These are phyloP conservation scores for Sporobolomyces phaffii DNA, from an alignment of 768 basidiomycete species.

Conservation along the genomic window DNA sequence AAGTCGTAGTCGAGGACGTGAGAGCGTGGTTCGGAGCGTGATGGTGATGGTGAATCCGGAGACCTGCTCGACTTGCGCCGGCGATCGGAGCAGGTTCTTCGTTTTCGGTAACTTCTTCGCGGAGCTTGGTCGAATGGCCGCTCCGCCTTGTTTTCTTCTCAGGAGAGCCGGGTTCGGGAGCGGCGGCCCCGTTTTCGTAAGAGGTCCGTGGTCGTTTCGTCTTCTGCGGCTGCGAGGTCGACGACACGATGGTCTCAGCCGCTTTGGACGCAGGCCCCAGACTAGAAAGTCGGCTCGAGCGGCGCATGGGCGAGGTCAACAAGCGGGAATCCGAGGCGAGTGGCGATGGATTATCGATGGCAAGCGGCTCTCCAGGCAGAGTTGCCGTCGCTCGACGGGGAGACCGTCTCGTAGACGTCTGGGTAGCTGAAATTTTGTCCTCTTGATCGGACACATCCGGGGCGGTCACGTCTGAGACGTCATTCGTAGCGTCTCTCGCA, in stretches of 20 bases:
- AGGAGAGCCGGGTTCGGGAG: not conserved
- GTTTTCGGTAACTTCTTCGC: not conserved
- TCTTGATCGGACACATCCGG: not conserved
- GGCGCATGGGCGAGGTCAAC: not conserved
- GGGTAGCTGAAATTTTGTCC: not conserved
- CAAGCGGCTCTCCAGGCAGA: not conserved
- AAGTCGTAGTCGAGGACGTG: not conserved
- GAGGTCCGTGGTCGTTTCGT: not conserved
- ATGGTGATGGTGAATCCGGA: constrained; percentile 18
- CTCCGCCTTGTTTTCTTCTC: constrained; percentile 4
- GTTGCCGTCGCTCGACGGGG: no score
- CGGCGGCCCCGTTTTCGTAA: not conserved
- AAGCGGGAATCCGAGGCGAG: not conserved
- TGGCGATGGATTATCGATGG: not conserved
- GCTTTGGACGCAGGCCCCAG: not conserved
- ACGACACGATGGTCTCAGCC: not conserved
- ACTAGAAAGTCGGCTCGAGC: constrained; percentile 6
- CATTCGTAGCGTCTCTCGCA: not conserved
- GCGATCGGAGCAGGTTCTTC: not conserved
- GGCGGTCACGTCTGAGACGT: no score
- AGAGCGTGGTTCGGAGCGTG: not conserved
- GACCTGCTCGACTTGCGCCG: not conserved
- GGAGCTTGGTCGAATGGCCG: not conserved
- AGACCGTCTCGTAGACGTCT: no score
- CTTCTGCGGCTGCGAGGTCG: not conserved